Base-by-base conservation (phyloP, 306 rosid genomes). In the Medicago arabica region DNA sequence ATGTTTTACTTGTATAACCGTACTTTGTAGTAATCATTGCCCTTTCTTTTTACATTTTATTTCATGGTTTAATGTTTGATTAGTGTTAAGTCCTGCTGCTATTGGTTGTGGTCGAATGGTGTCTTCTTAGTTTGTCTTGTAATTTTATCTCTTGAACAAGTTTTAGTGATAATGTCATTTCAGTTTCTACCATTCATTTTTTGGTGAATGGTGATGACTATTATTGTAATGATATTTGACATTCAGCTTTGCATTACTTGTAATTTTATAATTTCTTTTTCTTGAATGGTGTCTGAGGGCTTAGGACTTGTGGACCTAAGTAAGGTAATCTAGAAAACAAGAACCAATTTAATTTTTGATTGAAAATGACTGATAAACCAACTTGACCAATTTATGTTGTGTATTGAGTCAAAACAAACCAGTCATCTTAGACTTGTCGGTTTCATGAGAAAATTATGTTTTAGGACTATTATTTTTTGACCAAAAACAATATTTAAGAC, bases 81-180 rank as follows among this genome's bases (percentile, higher is more conserved):
- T 77, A 68, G 83, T 78, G 66, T 49, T 78, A 74, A 69, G 73
- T 51, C 19, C 62, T 75, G 64, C 55, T 14, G 76, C 51, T 46
- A 46, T 9, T 68, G 12, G 23, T 63, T 72, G 68, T 68, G 63
- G 78, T 75, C 49, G 75, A 70, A 66, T 72, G 41, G 55, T 79
- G 19, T 69, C 74, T 81, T 76, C 39, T 71, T 69, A 46, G 71
- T 82, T 71, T 79, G 82, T 78, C 71, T 51, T 85, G 86, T 85
- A 81, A 75, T 50, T 49, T 64, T 67, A 14, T 78, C 50, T 2
- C 1, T 9, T 47, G 66, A 36, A 44, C 47, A 51, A 53, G 10
- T 62, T 76, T 76, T 71, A 15, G 46, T 79, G 81, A 25, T 55
- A 46, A 69, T 79, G 67, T 44, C 40, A 61, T 14, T 61, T 61